These are phyloP conservation scores for Elsinoe australis DNA, from an alignment of 2,329 filamentous ascomycete species.

Conservation along the genomic window DNA sequence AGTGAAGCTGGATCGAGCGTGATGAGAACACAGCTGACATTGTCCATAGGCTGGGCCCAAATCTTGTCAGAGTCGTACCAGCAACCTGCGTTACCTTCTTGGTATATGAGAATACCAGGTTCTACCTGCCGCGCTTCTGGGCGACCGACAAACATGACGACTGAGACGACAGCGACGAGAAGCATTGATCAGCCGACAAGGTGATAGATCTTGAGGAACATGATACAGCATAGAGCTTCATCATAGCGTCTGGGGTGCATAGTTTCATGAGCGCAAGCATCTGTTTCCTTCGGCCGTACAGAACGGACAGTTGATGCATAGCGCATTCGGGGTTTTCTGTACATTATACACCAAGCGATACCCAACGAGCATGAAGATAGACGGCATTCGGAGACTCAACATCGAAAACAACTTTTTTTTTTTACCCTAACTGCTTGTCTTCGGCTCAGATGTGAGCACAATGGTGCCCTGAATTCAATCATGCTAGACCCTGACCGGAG, in stretches of 20 bases:
- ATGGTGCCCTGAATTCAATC: too few species aligned
- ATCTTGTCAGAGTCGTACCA: slow-evolving; percentile 82
- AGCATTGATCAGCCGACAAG: too few species aligned
- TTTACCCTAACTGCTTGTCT: background rate
- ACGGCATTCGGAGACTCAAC: slow-evolving; percentile 1
- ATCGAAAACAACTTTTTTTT: slow-evolving; percentile 11
- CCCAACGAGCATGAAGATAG: slow-evolving; percentile 7
- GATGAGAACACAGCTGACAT: slow-evolving; percentile 1
- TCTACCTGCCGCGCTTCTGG: slow-evolving; percentile 49
- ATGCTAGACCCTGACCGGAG: slow-evolving; percentile 6
- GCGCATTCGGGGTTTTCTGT: background rate
- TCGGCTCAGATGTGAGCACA: too few species aligned
- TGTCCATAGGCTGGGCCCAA: slow-evolving; percentile 57
- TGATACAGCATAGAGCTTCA: background rate
- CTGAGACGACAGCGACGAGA: too few species aligned
- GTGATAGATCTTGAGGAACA: background rate
- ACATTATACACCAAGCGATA: slow-evolving; percentile 13
- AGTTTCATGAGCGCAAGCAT: slow-evolving; percentile 5
- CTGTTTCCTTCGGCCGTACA: background rate
- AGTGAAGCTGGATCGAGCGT: too few species aligned
- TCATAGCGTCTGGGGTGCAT: background rate
- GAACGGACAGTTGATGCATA: background rate
- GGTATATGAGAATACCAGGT: slow-evolving; percentile 90
- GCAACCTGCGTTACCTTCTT: slow-evolving; percentile 95
- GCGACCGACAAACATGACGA: background rate